Percentiles rank a stretch among this genome's conserved stretches.
These are phyloP conservation scores for Acer saccharum DNA, from an alignment of 345 rosid species.

Conservation along the genomic window DNA sequence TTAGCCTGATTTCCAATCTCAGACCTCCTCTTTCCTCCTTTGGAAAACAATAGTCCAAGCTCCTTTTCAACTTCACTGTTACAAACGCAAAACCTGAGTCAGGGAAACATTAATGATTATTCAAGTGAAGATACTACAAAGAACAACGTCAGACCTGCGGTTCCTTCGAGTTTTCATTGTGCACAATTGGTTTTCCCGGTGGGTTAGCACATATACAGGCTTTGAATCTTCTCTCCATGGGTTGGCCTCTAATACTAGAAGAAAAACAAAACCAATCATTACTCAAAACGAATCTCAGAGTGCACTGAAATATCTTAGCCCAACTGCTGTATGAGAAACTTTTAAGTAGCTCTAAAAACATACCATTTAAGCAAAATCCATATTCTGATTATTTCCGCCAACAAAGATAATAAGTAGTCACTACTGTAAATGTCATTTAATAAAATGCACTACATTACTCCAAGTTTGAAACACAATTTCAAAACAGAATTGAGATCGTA, in stretches of 20 bases:
- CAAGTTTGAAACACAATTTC: not conserved
- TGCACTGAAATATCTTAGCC: not conserved
- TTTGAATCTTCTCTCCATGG: constrained; percentile 93
- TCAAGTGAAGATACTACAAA: constrained; percentile 4
- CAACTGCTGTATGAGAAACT: not conserved
- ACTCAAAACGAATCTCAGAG: not conserved
- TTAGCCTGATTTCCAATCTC: constrained; percentile 53
- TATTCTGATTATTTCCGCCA: not conserved
- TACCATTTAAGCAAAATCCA: not conserved
- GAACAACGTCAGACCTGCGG: constrained; percentile 56
- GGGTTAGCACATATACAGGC: constrained; percentile 86
- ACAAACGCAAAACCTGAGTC: constrained; percentile 19
- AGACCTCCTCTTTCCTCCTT: constrained; percentile 57
- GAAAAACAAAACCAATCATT: not conserved
- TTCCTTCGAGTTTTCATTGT: constrained; percentile 94
- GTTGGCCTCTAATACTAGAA: constrained; percentile 83
- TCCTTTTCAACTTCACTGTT: constrained; percentile 91
- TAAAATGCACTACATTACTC: not conserved
- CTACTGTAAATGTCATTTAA: not conserved
- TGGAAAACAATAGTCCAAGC: constrained; percentile 80
- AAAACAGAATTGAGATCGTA: not conserved
- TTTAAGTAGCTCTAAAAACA: not conserved
- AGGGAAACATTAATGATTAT: constrained; percentile 17
- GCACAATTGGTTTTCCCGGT: constrained; percentile 76
- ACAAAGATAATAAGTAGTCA: not conserved